Base-by-base conservation (phyloP, 306 rosid genomes). In the Sicyos baderoa region DNA sequence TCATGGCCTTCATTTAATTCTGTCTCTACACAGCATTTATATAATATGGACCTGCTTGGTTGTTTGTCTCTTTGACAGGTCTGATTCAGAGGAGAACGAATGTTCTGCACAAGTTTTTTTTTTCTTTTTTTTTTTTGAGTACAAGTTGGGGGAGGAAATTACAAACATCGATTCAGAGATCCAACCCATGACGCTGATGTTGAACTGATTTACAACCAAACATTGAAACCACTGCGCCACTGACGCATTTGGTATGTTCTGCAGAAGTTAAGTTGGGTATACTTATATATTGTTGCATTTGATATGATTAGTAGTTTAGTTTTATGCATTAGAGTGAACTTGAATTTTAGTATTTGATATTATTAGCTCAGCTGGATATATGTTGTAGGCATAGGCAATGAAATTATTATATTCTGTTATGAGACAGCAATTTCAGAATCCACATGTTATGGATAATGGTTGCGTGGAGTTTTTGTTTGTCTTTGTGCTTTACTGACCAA, bases 401-500 rank as follows among this genome's bases (percentile, higher is more conserved):
- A 42, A 18, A 64, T 64, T 12, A 64, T 61, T 35, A 35, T 35
- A 35, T 35, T 29, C 68, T n/a, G 68, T 61, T 64, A 64, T 64
- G 70, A 44, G 53, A 64, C 70, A 64, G 53, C 17, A 18, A 44
- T 42, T 64, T 66, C 71, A 66, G 71, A 45, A 45, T 45, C 52
- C 83, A 75, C 82, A 77, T 37, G 44, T 25, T 42, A 76, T 78
- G 86, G 21, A 66, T 21, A 22, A 66, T 66, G 54, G 53, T 19
- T 3, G 14, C 35, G 70, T 64, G 35, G 17, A 18, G 80, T 23
- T 72, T 50, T 53, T 77, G 76, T 79, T 75, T 75, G 72, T 76
- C 55, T 72, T 55, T 64, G 76, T 80, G 88, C 79, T 72, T 51
- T 79, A 72, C 84, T 60, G 82, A 83, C 79, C 77, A 29, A 54